phyloP scores from a whole-genome alignment of 2,329 filamentous ascomycete species.

The Aspergillus pseudotamarii region DNA sequence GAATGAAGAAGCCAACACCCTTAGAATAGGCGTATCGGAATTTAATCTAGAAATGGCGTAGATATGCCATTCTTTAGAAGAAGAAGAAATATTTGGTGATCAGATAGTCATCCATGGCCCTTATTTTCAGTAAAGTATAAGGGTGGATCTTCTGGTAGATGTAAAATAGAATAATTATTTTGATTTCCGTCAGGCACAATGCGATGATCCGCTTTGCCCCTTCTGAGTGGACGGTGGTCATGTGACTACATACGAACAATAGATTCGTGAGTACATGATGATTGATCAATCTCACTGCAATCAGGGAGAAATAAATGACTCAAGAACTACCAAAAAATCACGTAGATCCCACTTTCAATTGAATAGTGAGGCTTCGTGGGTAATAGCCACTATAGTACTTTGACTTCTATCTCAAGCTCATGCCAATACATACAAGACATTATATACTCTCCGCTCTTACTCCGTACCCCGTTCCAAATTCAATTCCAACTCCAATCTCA shows the following conservation, averaged over 20 bases:
- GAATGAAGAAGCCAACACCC: neutral
- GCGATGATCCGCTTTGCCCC: neutral
- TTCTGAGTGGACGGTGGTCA: slow-evolving; percentile 7
- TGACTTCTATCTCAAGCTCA: neutral
- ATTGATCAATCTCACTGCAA: neutral
- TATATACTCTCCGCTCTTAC: neutral
- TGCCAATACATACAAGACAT: neutral
- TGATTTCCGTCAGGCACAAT: neutral
- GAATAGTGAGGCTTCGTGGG: neutral
- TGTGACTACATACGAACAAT: slow-evolving; percentile 4
- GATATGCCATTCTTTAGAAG: neutral
- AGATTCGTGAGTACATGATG: neutral
- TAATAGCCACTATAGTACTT: neutral
- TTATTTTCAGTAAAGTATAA: neutral
- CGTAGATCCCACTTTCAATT: too few relatives aligned
- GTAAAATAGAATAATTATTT: neutral
- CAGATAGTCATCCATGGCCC: neutral
- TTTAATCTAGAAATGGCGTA: neutral
- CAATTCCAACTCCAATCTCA: neutral
- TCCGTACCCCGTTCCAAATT: neutral
- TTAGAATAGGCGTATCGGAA: neutral
- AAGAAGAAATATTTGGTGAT: neutral
- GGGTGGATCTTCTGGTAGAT: neutral
- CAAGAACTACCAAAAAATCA: neutral
- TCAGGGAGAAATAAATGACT: neutral